Evolutionary conservation across 2,329 filamentous ascomycete genomes (phyloP).

Genomic region (Daldinia eschscholtzii): DNA sequence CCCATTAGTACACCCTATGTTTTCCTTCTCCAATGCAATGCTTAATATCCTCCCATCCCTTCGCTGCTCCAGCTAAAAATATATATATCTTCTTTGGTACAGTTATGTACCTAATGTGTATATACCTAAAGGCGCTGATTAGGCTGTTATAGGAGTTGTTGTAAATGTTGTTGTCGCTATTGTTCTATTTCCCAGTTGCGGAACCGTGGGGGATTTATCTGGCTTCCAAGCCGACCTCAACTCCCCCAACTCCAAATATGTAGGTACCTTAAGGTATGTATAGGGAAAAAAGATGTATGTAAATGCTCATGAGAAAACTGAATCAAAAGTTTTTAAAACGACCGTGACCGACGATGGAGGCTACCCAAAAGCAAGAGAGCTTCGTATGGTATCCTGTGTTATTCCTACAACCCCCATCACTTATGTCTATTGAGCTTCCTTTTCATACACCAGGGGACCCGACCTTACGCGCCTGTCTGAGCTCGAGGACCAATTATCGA

Average conservation of each 20-base stretch:
- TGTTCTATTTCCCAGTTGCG: slow-evolving; percentile 17
- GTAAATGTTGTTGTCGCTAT: slow-evolving; percentile 2
- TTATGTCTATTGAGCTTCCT: neutral
- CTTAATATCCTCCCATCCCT: neutral
- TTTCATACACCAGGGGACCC: neutral
- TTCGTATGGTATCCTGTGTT: slow-evolving; percentile 24
- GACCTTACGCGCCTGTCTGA: slow-evolving; percentile 4
- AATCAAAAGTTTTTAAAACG: slow-evolving; percentile 23
- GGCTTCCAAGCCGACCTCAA: slow-evolving; percentile 19
- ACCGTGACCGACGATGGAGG: slow-evolving; percentile 20
- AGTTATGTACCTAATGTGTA: slow-evolving; percentile 18
- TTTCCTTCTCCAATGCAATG: slow-evolving; percentile 7
- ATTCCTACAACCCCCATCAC: slow-evolving; percentile 20
- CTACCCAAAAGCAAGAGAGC: slow-evolving; percentile 19
- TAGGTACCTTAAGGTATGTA: slow-evolving; percentile 4
- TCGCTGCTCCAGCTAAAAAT: neutral
- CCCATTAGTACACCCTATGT: slow-evolving; percentile 4
- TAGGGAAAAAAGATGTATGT: slow-evolving; percentile 24
- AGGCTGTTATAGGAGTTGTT: neutral
- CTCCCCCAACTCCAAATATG: slow-evolving; percentile 27
- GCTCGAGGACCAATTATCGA: slow-evolving; percentile 9
- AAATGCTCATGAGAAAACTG: slow-evolving; percentile 25
- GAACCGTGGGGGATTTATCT: slow-evolving; percentile 4
- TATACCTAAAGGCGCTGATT: slow-evolving; percentile 23
- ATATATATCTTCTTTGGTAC: slow-evolving; percentile 6